A percentile compares a stretch with the other conserved stretches of the same genome.
Conservation (phyloP, 2,329 filamentous ascomycete genomes). For the Epichloe aotearoae region DNA sequence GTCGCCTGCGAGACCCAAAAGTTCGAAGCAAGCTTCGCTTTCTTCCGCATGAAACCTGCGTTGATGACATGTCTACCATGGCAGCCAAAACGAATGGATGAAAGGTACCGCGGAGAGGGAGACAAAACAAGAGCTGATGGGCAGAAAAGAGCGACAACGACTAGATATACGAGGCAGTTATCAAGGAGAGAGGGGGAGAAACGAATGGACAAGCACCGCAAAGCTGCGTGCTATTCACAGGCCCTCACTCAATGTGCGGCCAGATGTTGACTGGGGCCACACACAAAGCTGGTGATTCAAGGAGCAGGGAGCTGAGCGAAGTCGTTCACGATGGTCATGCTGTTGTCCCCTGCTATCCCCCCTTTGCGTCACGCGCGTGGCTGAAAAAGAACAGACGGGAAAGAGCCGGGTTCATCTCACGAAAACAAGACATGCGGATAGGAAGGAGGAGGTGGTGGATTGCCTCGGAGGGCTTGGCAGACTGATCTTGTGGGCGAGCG, state of each 20-base stretch:
- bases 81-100: conserved; percentile 3
- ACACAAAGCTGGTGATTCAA: conserved; percentile 2
- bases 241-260: neutral
- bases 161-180: neutral
- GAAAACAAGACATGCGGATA: neutral
- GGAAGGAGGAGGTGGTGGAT: neutral
- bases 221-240: conserved; percentile 1
- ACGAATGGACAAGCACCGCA: conserved; percentile 5
- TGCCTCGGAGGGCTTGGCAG: neutral
- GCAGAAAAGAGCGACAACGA: conserved; percentile 3
- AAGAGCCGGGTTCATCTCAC: conserved; percentile 6
- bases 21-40: conserved; percentile 17
- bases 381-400: conserved; percentile 3
- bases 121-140: neutral
- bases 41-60: conserved; percentile 17
- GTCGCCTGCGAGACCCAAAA: conserved; percentile 14
- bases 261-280: neutral
- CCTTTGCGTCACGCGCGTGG: conserved; percentile 5
- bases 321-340: conserved; percentile 2
- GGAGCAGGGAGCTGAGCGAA: neutral
- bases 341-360: neutral
- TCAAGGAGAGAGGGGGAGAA: neutral
- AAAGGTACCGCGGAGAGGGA: neutral
- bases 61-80: conserved; percentile 13
- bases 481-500: neutral